Evolutionary conservation across 768 basidiomycete genomes (phyloP).

Genomic region (Tylopilus plumbeoviolaceoides): DNA sequence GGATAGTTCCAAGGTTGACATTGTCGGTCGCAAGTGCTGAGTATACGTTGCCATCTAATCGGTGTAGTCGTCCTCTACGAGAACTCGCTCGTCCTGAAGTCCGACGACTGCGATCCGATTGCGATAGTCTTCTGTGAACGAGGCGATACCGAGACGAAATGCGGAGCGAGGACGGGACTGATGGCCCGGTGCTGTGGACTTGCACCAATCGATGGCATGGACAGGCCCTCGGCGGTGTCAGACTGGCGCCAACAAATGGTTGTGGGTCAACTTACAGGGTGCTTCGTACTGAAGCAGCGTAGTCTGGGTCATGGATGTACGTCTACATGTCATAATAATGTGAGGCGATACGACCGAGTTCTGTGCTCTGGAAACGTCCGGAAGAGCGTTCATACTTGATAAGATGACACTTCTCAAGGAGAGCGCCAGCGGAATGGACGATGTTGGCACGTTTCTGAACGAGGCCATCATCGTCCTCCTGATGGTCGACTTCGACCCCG

Average conservation of each 20-base stretch:
- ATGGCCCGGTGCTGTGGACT: slow-evolving; percentile 69
- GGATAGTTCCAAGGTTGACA: slow-evolving; percentile 91
- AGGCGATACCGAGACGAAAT: slow-evolving; percentile 82
- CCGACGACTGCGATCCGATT: slow-evolving; percentile 79
- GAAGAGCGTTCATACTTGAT: slow-evolving; percentile 61
- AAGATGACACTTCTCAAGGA: slow-evolving; percentile 91
- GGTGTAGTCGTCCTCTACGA: slow-evolving; percentile 79
- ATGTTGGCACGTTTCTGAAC: slow-evolving; percentile 95
- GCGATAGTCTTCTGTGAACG: slow-evolving; percentile 79
- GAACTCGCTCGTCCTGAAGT: slow-evolving; percentile 80
- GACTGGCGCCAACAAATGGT: slow-evolving; percentile 5
- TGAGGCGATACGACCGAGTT: slow-evolving; percentile 1
- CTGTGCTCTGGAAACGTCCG: slow-evolving; percentile 4
- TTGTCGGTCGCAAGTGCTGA: slow-evolving; percentile 81
- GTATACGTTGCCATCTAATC: slow-evolving; percentile 93
- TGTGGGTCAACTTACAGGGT: slow-evolving; percentile 55
- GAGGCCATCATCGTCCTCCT: slow-evolving; percentile 76
- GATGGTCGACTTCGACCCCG: slow-evolving; percentile 84
- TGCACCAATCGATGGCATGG: slow-evolving; percentile 86
- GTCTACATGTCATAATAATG: slow-evolving; percentile 16
- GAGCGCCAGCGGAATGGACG: slow-evolving; percentile 85
- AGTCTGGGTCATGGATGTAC: slow-evolving; percentile 55
- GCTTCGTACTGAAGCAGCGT: slow-evolving; percentile 80
- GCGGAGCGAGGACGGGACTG: slow-evolving; percentile 69
- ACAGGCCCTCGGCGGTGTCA: slow-evolving; percentile 65